A percentile compares a stretch with the other conserved stretches of the same genome.
phyloP scores from a whole-genome alignment of 768 basidiomycete species.

The Lentinula boryana region DNA sequence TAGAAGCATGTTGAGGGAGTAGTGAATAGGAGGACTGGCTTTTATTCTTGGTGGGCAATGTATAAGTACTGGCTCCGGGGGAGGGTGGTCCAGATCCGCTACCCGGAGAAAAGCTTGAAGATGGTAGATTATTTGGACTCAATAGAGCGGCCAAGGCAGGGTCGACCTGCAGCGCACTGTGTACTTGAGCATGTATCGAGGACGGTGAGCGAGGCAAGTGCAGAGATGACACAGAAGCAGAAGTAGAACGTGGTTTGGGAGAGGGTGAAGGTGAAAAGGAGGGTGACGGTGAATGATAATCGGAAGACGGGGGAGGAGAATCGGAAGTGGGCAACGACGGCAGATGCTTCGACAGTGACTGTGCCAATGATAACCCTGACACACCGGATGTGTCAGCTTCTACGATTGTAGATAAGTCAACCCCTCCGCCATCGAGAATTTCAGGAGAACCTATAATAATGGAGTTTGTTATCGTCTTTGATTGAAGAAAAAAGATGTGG shows the following conservation, averaged over 20 bases:
- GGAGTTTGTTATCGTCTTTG: background rate
- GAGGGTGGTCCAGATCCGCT: background rate
- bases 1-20: background rate
- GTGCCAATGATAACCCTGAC: background rate
- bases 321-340: background rate
- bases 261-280: background rate
- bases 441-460: background rate
- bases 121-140: background rate
- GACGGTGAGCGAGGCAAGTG: constrained; percentile 1
- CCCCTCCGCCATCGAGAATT: background rate
- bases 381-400: constrained; percentile 5
- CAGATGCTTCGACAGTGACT: constrained; percentile 1
- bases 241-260: background rate
- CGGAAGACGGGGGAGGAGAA: background rate
- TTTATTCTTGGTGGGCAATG: background rate
- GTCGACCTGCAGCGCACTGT: background rate
- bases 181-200: background rate
- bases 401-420: constrained; percentile 4
- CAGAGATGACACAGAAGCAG: background rate
- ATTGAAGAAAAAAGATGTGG: background rate
- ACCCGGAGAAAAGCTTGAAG: background rate
- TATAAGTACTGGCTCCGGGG: background rate
- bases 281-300: background rate
- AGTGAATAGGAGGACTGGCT: background rate
- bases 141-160: background rate